Conservation (phyloP, 1,284 basidiomycete genomes). For the Clitocybe nebularis region DNA sequence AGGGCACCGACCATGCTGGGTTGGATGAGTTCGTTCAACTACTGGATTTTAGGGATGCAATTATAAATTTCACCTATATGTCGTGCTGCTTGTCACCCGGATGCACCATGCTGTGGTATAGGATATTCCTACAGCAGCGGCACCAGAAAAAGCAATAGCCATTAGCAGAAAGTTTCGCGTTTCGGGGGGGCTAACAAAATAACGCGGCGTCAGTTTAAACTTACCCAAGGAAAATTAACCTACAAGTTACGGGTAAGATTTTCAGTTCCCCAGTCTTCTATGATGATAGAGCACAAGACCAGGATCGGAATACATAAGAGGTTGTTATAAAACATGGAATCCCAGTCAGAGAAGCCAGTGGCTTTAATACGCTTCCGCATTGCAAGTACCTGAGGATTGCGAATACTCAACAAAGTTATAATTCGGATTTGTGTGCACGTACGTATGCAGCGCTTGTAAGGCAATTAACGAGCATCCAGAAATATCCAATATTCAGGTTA, state of each 20-base stretch:
- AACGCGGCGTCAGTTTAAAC: too few relatives aligned
- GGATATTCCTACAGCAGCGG: slow-evolving; percentile 95
- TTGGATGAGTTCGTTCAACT: too few relatives aligned
- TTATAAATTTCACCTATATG: slow-evolving; percentile 69
- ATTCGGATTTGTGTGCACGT: slow-evolving; percentile 36
- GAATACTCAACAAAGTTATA: slow-evolving; percentile 4
- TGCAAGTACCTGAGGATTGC: slow-evolving; percentile 65
- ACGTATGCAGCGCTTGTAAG: slow-evolving; percentile 90
- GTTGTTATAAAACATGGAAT: slow-evolving; percentile 99
- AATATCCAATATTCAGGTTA: slow-evolving; percentile 79
- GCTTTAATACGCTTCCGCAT: slow-evolving; percentile 98
- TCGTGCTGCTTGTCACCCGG: slow-evolving; percentile 93
- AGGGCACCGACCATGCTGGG: slow-evolving; percentile 95
- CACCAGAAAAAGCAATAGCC: slow-evolving; percentile 93
- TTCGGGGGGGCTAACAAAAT: slow-evolving; percentile 65
- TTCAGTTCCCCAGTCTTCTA: slow-evolving; percentile 88
- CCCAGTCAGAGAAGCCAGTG: slow-evolving; percentile 99
- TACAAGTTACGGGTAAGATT: slow-evolving; percentile 88
- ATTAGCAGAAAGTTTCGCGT: slow-evolving; percentile 79
- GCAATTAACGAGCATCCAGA: slow-evolving; percentile 98
- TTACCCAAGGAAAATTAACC: slow-evolving; percentile 25
- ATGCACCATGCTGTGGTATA: slow-evolving; percentile 99
- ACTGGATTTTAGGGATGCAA: too few relatives aligned
- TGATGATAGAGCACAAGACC: slow-evolving; percentile 75
- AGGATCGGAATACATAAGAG: slow-evolving; percentile 92